These are phyloP conservation scores for Hymenoscyphus scutula DNA, from an alignment of 2,329 filamentous ascomycete genomes.

Conservation along the genomic window DNA sequence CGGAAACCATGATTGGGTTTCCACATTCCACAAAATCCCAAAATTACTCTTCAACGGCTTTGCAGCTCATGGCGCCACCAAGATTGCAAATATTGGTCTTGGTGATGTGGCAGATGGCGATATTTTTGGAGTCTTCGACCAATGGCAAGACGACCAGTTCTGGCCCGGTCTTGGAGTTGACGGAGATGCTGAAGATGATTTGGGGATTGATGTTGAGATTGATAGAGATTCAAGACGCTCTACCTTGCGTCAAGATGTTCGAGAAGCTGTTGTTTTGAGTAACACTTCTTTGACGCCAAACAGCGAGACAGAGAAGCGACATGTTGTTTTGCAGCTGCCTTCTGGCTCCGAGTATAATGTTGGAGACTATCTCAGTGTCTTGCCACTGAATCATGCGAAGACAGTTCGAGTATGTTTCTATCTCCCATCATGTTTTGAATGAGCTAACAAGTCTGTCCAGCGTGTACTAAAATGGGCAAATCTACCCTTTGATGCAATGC, in stretches of 20 bases:
- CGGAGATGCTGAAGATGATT: slow-evolving; percentile 20
- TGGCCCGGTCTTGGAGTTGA: slow-evolving; percentile 41
- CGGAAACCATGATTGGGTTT: slow-evolving; percentile 57
- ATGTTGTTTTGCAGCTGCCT: slow-evolving; percentile 47
- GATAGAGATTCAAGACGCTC: slow-evolving; percentile 27
- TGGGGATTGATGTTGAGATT: slow-evolving; percentile 24
- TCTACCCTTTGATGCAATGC: slow-evolving; percentile 56
- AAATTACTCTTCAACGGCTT: slow-evolving; percentile 52
- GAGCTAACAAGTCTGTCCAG: background rate
- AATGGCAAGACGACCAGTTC: slow-evolving; percentile 60
- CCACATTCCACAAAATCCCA: slow-evolving; percentile 67
- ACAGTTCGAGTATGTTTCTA: slow-evolving; percentile 11
- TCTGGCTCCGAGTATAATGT: slow-evolving; percentile 21
- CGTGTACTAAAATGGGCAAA: slow-evolving; percentile 57
- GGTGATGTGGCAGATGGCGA: slow-evolving; percentile 42
- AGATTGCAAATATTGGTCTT: slow-evolving; percentile 20
- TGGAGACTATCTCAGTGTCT: slow-evolving; percentile 25
- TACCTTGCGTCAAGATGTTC: slow-evolving; percentile 58
- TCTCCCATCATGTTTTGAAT: background rate
- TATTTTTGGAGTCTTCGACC: slow-evolving; percentile 67
- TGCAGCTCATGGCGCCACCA: slow-evolving; percentile 13
- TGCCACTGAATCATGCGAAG: slow-evolving; percentile 20
- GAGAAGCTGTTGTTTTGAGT: slow-evolving; percentile 57
- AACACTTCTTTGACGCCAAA: slow-evolving; percentile 50
- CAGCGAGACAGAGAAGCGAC: slow-evolving; percentile 56